Evolutionary conservation across 2,329 filamentous ascomycete species (phyloP).

Genomic region (Fusarium falciforme): DNA sequence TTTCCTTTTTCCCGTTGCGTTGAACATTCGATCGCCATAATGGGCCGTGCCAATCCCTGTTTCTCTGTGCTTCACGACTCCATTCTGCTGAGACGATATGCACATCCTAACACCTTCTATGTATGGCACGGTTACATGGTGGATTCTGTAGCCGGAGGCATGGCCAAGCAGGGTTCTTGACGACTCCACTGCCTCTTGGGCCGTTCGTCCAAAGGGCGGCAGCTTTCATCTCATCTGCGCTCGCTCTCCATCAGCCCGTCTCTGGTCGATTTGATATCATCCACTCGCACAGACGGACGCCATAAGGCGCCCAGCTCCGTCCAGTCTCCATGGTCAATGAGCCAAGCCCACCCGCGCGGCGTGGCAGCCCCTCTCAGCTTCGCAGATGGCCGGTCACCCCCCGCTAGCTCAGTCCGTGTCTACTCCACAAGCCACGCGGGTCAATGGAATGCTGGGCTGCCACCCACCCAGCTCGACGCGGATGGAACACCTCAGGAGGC

Average conservation of each 20-base stretch:
- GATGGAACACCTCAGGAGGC: constrained; percentile 30
- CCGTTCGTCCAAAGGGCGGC: constrained; percentile 7
- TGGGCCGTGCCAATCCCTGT: constrained; percentile 20
- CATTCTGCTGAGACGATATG: constrained; percentile 32
- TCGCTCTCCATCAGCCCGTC: constrained; percentile 7
- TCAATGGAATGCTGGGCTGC: constrained; percentile 41
- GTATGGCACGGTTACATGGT: constrained; percentile 31
- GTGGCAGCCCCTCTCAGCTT: constrained; percentile 32
- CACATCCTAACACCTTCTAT: constrained; percentile 15
- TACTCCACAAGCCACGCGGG: constrained; percentile 46
- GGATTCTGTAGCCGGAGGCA: neutral
- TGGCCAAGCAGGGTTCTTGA: constrained; percentile 17
- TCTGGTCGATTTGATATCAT: constrained; percentile 27
- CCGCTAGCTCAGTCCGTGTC: constrained; percentile 30
- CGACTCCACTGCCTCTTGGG: constrained; percentile 14
- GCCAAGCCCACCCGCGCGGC: constrained; percentile 21
- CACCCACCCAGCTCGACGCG: constrained; percentile 8
- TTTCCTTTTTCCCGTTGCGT: constrained; percentile 22
- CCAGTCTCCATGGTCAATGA: constrained; percentile 22
- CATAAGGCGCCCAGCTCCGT: constrained; percentile 20
- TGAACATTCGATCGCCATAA: constrained; percentile 26
- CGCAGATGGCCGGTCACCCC: constrained; percentile 21
- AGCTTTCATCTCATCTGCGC: constrained; percentile 22
- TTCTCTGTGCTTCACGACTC: constrained; percentile 15
- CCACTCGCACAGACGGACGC: constrained; percentile 37